These are phyloP conservation scores for Stephanodiscus minutulus DNA, from an alignment of 108 stramenopile genomes.

Conservation along the genomic window DNA sequence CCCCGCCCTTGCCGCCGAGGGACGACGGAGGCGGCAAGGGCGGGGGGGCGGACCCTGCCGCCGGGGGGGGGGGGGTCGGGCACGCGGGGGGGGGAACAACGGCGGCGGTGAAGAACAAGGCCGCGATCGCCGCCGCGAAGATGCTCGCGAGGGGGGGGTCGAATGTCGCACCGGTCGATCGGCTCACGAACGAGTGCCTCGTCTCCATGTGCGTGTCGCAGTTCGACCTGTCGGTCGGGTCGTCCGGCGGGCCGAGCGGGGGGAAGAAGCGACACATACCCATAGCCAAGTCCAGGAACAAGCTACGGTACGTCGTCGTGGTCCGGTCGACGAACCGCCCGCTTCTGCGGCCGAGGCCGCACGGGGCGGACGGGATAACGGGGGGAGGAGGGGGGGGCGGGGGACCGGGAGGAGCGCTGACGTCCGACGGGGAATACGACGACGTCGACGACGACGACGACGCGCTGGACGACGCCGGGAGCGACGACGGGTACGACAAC, in stretches of 20 bases:
- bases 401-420: neutral
- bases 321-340: constrained; percentile 76
- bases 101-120: no score
- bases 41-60: neutral
- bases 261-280: constrained; percentile 49
- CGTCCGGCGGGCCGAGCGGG: constrained; percentile 41
- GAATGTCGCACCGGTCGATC: constrained; percentile 25
- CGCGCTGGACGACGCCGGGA: constrained; percentile 38
- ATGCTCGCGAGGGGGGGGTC: neutral
- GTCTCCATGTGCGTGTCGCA: constrained; percentile 46
- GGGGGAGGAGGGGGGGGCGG: constrained; percentile 8
- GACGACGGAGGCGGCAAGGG: constrained; percentile 4
- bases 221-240: constrained; percentile 40
- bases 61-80: constrained; percentile 3
- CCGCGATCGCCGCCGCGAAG: neutral
- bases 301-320: constrained; percentile 69
- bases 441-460: constrained; percentile 42
- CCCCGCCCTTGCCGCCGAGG: no score
- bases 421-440: constrained; percentile 38
- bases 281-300: constrained; percentile 65
- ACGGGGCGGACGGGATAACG: constrained; percentile 10
- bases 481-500: constrained; percentile 49
- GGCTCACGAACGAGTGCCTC: constrained; percentile 45
- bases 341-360: constrained; percentile 40
- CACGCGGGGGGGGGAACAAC: no score